These are phyloP conservation scores for Podaxis sp. DNA, from an alignment of 768 basidiomycete genomes.

Conservation along the genomic window DNA sequence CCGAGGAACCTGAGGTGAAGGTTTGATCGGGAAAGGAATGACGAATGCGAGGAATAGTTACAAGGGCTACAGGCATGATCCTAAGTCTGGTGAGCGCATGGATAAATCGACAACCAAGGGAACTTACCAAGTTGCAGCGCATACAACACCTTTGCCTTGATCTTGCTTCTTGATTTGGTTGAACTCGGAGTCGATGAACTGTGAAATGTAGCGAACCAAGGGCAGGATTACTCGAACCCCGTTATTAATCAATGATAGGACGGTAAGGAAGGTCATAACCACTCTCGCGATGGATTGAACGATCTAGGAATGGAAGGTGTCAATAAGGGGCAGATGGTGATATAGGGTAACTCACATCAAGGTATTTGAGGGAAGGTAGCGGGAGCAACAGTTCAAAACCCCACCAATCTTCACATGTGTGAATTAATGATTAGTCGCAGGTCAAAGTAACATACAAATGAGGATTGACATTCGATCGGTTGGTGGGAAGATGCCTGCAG, in stretches of 20 bases:
- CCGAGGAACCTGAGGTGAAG: slow-evolving; percentile 51
- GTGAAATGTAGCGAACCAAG: slow-evolving; percentile 79
- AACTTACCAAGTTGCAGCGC: slow-evolving; percentile 83
- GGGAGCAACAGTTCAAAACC: slow-evolving; percentile 80
- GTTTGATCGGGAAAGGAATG: background rate
- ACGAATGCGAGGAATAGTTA: slow-evolving; percentile 19
- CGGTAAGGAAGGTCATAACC: slow-evolving; percentile 75
- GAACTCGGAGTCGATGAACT: slow-evolving; percentile 80
- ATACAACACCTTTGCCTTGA: slow-evolving; percentile 76
- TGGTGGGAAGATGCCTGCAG: slow-evolving; percentile 63
- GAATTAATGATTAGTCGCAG: background rate
- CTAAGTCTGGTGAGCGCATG: slow-evolving; percentile 29
- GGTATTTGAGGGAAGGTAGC: slow-evolving; percentile 60
- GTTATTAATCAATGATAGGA: slow-evolving; percentile 63
- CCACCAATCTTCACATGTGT: slow-evolving; percentile 74
- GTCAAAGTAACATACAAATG: slow-evolving; percentile 56
- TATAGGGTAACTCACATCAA: slow-evolving; percentile 45
- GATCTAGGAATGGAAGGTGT: slow-evolving; percentile 34
- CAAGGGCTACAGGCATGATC: slow-evolving; percentile 79
- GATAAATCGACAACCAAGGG: background rate
- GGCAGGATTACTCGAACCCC: slow-evolving; percentile 84
- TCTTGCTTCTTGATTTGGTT: slow-evolving; percentile 60
- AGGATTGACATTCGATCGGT: slow-evolving; percentile 75
- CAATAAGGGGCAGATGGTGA: too few species aligned
- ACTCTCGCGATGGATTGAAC: slow-evolving; percentile 60